Base-by-base conservation (phyloP, 1,284 basidiomycete species). In the Phlebopus sp. region DNA sequence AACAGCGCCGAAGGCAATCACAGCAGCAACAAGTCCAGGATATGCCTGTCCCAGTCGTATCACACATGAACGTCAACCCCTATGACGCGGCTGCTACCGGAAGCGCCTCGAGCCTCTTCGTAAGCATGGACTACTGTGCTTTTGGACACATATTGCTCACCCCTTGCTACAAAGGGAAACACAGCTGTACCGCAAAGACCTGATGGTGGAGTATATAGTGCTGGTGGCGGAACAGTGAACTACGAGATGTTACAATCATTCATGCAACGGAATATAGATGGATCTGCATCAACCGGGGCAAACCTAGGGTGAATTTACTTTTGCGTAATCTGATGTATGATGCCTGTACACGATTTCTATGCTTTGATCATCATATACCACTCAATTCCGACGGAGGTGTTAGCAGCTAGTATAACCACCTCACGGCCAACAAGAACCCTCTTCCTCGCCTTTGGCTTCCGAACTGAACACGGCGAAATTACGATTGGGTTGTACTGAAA, bases 211-310 rank as follows among this genome's bases (percentile, higher is more conserved):
- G 17, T 40, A 14, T 51, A 57, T 23, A 55, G 50, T 31, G 13
- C 51, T 4, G 61, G 50, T 19, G 55, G 62, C 53, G 44, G 69
- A 7, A 63, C 63, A 38, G 63, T 81, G 46, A 78, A 72, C 54
- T 65, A 64, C 38, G 80, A 82, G 59, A 77, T 83, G 71, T 45
- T 84, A 60, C 81, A 82, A 61, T 80, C 79, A 18, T 82, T 84
- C 57, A 75, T 82, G 72, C 77, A 79, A 50, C 69, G 81, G 27
- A 80, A 64, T 56, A 64, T 60, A 25, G 69, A 70, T n/a, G 69
- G 69, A 46, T 56, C 63, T 42, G 57, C 62, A 39, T 55, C 57
- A 14, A 53, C 52, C 54, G 58, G 49, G 50, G 53, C 49, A 55
- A 55, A 55, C 14, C 25, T 42, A 1, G 41, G 62, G 13, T 39